These are phyloP conservation scores for Leccinum sublutescens DNA, from an alignment of 768 basidiomycete species.

Conservation along the genomic window DNA sequence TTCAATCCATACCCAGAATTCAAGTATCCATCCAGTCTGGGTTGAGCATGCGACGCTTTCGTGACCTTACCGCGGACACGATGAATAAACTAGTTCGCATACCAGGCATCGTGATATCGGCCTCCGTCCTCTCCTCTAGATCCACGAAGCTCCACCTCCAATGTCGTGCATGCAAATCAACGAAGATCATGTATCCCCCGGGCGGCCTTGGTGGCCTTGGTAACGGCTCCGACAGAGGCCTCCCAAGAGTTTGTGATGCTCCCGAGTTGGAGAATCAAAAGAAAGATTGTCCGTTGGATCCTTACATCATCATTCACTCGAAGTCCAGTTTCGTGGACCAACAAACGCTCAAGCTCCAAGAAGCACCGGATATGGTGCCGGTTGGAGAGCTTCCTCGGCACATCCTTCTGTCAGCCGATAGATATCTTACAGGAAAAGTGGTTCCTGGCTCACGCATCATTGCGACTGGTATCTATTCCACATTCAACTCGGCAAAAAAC, in stretches of 20 bases:
- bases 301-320: slow-evolving; percentile 92
- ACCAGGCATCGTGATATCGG: slow-evolving; percentile 97
- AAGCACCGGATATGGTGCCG: slow-evolving; percentile 99
- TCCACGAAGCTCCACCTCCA: slow-evolving; percentile 91
- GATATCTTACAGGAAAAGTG: slow-evolving; percentile 88
- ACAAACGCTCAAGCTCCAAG: slow-evolving; percentile 94
- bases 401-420: slow-evolving; percentile 88
- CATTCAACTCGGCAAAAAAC: slow-evolving; percentile 86
- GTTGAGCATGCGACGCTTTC: slow-evolving; percentile 89
- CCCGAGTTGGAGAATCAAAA: slow-evolving; percentile 76
- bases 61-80: slow-evolving; percentile 89
- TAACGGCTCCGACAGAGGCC: slow-evolving; percentile 75
- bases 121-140: slow-evolving; percentile 89
- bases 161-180: slow-evolving; percentile 85
- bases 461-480: slow-evolving; percentile 95
- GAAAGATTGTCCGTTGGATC: slow-evolving; percentile 95
- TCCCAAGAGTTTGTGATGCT: slow-evolving; percentile 88
- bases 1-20: slow-evolving; percentile 60
- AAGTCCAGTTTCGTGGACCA: slow-evolving; percentile 95
- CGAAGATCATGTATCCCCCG: slow-evolving; percentile 73
- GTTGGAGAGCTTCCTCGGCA: slow-evolving; percentile 97
- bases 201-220: slow-evolving; percentile 86
- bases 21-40: slow-evolving; percentile 90
- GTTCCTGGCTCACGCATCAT: slow-evolving; percentile 95
- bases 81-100: slow-evolving; percentile 96